Base-by-base conservation (phyloP, 305 asterid genomes). In the Solanum chacoense region DNA sequence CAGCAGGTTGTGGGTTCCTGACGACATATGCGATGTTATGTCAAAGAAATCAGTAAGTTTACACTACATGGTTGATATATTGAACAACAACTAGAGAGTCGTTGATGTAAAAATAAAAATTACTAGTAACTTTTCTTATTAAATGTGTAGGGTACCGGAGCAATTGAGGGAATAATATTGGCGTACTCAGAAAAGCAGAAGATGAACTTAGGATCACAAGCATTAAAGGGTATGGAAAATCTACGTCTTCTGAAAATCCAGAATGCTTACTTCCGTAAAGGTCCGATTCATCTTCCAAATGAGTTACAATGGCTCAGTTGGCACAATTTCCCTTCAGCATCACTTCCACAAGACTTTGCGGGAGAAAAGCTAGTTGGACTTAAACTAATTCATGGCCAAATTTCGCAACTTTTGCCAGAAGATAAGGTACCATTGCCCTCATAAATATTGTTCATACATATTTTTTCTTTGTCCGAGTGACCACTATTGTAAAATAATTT, bases 1-100 rank as follows among this genome's bases (percentile, higher is more conserved):
- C 34, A 88, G 90, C 88, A 88, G 90, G 88, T 55, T 88, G n/a
- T 88, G 90, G 90, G 24, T 65, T 42, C 90, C 88, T 50, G 34
- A 84, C 0, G 86, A 88, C 1, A 74, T 85, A 14, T 84, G 78
- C 11, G 32, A 13, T 50, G 90, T 88, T 14, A 38, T 88, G 45
- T 42, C 69, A 31, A 31, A 88, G 75, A 35, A 88, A 42, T 59
- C n/a, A 63, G 90, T 88, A 85, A 88, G 88, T 67, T 26, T 63
- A 42, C 37, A 24, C 37, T 40, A 26, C n/a, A 8, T 80, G 1
- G 77, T 71, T 72, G 67, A 80, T 38, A 80, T 13, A 40, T 40
- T 80, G 37, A 26, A 80, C 85, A 79, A 18, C 36, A 79, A 16
- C 26, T 40, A 79, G 8, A 79, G 16, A 40, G 36, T 40, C 14